Evolutionary conservation across 331 rosid genomes (phyloP).

Genomic region (Acacia pycnantha): DNA sequence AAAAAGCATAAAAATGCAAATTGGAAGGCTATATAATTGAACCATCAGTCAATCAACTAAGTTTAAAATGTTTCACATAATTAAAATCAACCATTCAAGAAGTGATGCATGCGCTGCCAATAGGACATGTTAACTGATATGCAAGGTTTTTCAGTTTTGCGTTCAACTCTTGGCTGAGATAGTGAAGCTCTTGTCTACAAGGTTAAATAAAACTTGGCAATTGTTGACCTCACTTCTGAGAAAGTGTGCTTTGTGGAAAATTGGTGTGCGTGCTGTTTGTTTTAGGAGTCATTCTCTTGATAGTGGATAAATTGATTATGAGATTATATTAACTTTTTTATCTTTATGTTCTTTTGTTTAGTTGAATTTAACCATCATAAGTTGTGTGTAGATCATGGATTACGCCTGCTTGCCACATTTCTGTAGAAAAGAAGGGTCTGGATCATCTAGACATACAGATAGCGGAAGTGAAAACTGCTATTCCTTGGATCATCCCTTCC

Average conservation of each 20-base stretch:
- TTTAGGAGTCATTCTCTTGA: not conserved
- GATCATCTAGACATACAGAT: conserved; percentile 60
- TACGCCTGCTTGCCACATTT: conserved; percentile 86
- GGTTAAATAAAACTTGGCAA: not conserved
- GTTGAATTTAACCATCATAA: conserved; percentile 25
- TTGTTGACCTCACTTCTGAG: not conserved
- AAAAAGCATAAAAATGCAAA: not conserved
- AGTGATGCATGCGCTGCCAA: not conserved
- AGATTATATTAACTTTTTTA: not conserved
- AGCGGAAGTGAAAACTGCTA: conserved; percentile 62
- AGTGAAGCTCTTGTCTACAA: not conserved
- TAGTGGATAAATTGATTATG: not conserved
- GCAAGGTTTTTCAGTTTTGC: not conserved
- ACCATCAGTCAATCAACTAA: not conserved
- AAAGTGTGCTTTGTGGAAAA: not conserved
- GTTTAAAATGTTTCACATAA: not conserved
- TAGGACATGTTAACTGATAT: not conserved
- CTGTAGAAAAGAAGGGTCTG: conserved; percentile 78
- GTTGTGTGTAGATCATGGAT: conserved; percentile 80
- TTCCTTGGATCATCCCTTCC: conserved; percentile 83
- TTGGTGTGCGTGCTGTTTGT: not conserved
- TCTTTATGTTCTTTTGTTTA: conserved; percentile 1
- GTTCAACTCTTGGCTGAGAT: not conserved
- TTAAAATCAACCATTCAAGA: not conserved
- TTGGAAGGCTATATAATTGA: not conserved